Evolutionary conservation across 2,329 filamentous ascomycete species (phyloP).

Genomic region (Ceratocystis diversiconidia): DNA sequence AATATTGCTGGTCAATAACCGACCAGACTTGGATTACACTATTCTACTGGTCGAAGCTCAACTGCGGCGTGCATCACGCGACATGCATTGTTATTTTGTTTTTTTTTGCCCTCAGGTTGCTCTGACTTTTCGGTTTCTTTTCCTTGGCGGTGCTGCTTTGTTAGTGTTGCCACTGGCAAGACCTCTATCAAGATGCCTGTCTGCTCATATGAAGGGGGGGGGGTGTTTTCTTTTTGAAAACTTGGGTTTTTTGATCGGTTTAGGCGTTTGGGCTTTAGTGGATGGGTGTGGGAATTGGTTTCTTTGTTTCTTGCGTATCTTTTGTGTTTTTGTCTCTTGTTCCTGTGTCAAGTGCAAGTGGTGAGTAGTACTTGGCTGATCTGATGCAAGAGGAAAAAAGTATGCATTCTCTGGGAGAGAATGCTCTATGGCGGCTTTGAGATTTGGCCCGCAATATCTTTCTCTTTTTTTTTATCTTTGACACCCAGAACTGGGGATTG

Average conservation of each 20-base stretch:
- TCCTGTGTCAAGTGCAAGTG: background rate
- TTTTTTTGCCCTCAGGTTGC: too few relatives aligned
- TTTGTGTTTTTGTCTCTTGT: background rate
- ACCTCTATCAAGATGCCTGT: too few relatives aligned
- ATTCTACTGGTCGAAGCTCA: background rate
- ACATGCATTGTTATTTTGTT: too few relatives aligned
- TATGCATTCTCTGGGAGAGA: too few relatives aligned
- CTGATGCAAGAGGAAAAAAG: too few relatives aligned
- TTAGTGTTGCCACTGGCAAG: too few relatives aligned
- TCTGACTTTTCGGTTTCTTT: background rate
- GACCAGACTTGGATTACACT: background rate
- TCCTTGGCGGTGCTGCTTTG: background rate
- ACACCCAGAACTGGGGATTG: background rate
- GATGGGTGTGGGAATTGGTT: background rate
- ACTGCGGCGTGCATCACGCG: background rate
- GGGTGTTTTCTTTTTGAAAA: background rate
- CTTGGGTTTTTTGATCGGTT: background rate
- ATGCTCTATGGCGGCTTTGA: background rate
- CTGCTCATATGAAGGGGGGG: too few relatives aligned
- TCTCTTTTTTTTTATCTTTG: background rate
- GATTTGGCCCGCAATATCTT: background rate
- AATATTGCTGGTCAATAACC: background rate
- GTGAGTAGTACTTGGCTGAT: background rate
- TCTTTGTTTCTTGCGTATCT: background rate
- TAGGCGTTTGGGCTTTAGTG: background rate